phyloP scores from a whole-genome alignment of 208 protist genomes.

The Trypanosoma vivax region DNA sequence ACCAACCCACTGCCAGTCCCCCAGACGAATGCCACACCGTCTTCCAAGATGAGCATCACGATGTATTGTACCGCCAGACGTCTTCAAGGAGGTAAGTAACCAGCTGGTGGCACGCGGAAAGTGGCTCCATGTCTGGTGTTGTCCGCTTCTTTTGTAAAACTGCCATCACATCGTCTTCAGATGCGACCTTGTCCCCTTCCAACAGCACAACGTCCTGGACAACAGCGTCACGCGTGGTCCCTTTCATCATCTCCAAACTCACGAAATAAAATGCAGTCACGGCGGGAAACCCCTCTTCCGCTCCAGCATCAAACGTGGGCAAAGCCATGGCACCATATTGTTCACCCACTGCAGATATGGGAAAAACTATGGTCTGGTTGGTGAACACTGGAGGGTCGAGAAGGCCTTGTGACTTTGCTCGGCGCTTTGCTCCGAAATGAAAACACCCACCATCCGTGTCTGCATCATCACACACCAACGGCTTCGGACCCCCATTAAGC shows the following conservation, averaged over 20 bases:
- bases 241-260: constrained; percentile 3
- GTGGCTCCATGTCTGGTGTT: not conserved
- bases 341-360: constrained; percentile 9
- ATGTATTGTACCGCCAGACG: constrained; percentile 5
- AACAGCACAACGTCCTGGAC: constrained; percentile 18
- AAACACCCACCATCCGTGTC: not conserved
- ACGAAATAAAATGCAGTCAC: constrained; percentile 20
- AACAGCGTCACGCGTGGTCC: constrained; percentile 1
- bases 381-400: constrained; percentile 10
- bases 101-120: constrained; percentile 7
- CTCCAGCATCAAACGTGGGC: not conserved
- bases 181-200: constrained; percentile 15
- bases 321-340: not conserved
- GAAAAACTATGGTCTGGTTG: constrained; percentile 6
- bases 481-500: constrained; percentile 11
- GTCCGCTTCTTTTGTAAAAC: not conserved
- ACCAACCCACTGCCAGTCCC: not conserved
- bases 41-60: not conserved
- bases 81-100: constrained; percentile 16
- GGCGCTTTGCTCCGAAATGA: not conserved
- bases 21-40: not conserved
- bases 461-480: constrained; percentile 4
- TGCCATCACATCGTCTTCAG: constrained; percentile 7
- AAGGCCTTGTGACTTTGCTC: not conserved
- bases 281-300: not conserved